Evolutionary conservation across 2,329 filamentous ascomycete genomes (phyloP).

Genomic region (Trichoderma atrobrunneum): DNA sequence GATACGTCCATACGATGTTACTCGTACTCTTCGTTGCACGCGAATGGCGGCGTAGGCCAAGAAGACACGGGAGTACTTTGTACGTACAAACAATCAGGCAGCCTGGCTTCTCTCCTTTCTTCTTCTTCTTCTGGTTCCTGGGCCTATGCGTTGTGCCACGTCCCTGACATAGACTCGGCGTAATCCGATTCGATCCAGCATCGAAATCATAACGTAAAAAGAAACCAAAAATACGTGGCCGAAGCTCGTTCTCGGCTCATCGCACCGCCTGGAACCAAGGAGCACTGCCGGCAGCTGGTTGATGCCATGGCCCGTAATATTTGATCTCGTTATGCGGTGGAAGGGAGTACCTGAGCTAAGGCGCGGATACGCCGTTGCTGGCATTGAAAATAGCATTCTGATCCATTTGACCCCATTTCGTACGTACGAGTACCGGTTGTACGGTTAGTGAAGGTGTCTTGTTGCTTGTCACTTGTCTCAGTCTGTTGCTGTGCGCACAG

Average conservation of each 20-base stretch:
- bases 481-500: not conserved
- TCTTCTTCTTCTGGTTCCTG: not conserved
- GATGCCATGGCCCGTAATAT: slow-evolving; percentile 2
- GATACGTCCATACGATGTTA: not conserved
- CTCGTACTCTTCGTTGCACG: not conserved
- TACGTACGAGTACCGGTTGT: not conserved
- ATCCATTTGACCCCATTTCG: not conserved
- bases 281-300: slow-evolving; percentile 9
- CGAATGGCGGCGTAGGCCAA: not conserved
- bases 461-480: too few species aligned
- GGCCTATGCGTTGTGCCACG: not conserved
- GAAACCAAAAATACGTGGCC: slow-evolving; percentile 7
- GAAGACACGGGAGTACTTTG: not conserved
- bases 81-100: slow-evolving; percentile 11
- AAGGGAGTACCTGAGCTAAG: not conserved
- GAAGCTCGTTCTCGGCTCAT: slow-evolving; percentile 6
- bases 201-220: slow-evolving; percentile 12
- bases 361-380: not conserved
- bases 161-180: slow-evolving; percentile 6
- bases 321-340: not conserved
- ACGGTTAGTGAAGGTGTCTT: not conserved
- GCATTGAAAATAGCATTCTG: not conserved
- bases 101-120: not conserved
- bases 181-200: slow-evolving; percentile 14
- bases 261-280: not conserved